phyloP scores from a whole-genome alignment of 2,329 filamentous ascomycete genomes.

The Colletotrichum sp. region DNA sequence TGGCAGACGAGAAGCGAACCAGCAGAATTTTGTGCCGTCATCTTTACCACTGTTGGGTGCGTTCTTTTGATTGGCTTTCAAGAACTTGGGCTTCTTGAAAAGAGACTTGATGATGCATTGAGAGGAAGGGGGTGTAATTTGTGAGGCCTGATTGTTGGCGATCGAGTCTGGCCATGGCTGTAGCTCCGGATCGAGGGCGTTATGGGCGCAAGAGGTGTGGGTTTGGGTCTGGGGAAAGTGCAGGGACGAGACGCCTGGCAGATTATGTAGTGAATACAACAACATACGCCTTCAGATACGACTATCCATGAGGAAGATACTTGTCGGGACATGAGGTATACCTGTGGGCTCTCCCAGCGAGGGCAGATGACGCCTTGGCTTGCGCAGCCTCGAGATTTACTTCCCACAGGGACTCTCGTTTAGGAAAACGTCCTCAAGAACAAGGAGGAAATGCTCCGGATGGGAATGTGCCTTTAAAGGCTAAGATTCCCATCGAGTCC shows the following conservation, averaged over 20 bases:
- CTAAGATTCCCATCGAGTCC: not conserved
- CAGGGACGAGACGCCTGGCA: not conserved
- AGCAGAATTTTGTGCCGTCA: not conserved
- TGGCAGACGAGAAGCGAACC: not conserved
- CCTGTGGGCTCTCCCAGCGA: not conserved
- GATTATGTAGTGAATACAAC: not conserved
- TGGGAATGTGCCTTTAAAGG: not conserved
- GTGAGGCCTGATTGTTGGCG: not conserved
- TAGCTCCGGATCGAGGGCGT: not conserved
- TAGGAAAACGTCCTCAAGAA: not conserved
- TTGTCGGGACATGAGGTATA: not conserved
- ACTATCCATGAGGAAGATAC: not conserved
- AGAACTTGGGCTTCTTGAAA: constrained; percentile 5
- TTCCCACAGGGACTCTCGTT: not conserved
- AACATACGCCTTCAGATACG: not conserved
- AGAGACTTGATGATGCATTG: not conserved
- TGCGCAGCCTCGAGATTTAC: not conserved
- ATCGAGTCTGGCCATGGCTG: not conserved
- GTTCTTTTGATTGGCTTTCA: constrained; percentile 12
- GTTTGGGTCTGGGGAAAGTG: not conserved
- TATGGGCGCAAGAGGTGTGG: not conserved
- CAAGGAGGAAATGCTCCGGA: not conserved
- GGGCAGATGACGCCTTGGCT: not conserved
- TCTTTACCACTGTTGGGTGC: not conserved
- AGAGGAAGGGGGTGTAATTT: not conserved